Evolutionary conservation across 2,329 filamentous ascomycete species (phyloP), one percentile per base, ranked within the genome.

Genomic region (Immersiporthe knoxdaviesiana): DNA sequence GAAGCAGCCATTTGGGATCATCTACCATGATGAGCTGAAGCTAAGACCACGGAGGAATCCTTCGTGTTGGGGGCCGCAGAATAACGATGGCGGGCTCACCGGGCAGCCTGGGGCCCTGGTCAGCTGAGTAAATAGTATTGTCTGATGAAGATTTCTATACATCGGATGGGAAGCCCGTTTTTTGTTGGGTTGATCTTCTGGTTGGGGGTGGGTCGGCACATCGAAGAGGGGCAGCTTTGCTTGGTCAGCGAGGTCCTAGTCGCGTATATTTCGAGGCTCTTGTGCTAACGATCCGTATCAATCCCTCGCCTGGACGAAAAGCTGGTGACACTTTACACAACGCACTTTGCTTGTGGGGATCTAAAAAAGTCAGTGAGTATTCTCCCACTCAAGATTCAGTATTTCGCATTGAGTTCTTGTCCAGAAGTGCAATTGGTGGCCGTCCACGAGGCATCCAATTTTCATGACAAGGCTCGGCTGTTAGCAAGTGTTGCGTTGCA

Each of bases 211-310:
- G 44, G 44, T 21, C n/a, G n/a, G n/a, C n/a, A n/a, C n/a, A n/a
- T n/a, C n/a, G n/a, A n/a, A n/a, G 52, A 56, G 63, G 54, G 24
- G 18, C 30, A 59, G 37, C 44, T 39, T 39, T 24, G 18, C 44
- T 47, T 21, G 44, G 44, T 32, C 39, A 54, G 65, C 30, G 14
- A 32, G 27, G 4, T 35, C 30, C n/a, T 50, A 27, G 62, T 27
- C 62, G 62, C 41, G 4, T 35, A 14, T 14, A 27, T n/a, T 21
- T 50, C 52, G 65, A 61, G 65, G 65, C 65, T 67, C 65, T 56
- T 67, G 2, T 27, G 47, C n/a, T 67, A 67, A 62, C 58, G 41
- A 18, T n/a, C 10, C 0, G 1, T 54, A 62, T 39, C 59, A 47
- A 27, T 32, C 21, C 21, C 7, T 24, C 18, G 41, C 7, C 6